phyloP scores from a whole-genome alignment of 1,284 basidiomycete species.

The Abortiporus biennis region DNA sequence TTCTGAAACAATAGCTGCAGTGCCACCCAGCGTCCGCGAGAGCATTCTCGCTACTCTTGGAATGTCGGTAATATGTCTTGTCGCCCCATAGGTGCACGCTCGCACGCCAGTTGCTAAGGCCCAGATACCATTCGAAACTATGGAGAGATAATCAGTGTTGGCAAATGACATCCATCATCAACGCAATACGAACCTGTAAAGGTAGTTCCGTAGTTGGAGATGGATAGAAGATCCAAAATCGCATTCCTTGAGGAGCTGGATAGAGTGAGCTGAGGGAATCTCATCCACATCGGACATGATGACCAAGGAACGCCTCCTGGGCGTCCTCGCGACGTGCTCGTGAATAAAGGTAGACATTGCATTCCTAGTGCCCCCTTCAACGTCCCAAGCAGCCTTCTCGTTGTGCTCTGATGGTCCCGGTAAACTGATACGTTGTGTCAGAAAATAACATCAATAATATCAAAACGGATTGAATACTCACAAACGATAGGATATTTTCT shows the following conservation, averaged over 20 bases:
- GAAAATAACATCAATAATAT: background rate
- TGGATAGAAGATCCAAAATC: slow-evolving; percentile 52
- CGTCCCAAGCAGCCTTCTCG: slow-evolving; percentile 32
- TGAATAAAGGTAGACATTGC: slow-evolving; percentile 31
- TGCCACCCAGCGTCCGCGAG: slow-evolving; percentile 61
- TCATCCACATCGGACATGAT: slow-evolving; percentile 71
- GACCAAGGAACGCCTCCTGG: slow-evolving; percentile 37
- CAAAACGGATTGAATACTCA: no score
- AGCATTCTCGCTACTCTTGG: slow-evolving; percentile 43
- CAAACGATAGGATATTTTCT: slow-evolving; percentile 50
- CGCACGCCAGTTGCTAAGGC: slow-evolving; percentile 49
- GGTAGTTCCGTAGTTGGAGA: slow-evolving; percentile 57
- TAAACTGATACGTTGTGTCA: background rate
- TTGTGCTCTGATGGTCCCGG: slow-evolving; percentile 12
- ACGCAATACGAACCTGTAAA: slow-evolving; percentile 70
- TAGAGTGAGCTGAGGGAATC: slow-evolving; percentile 51
- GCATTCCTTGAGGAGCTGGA: slow-evolving; percentile 53
- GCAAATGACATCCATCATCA: slow-evolving; percentile 1
- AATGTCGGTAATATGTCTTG: slow-evolving; percentile 45
- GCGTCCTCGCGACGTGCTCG: slow-evolving; percentile 24
- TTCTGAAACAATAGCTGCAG: slow-evolving; percentile 62
- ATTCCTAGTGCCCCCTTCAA: slow-evolving; percentile 30
- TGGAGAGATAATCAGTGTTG: background rate
- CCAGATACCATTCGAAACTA: slow-evolving; percentile 44
- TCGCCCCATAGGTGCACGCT: slow-evolving; percentile 43